Conservation (phyloP, 495 filamentous ascomycete genomes). For the Aspergillus egyptiacus region DNA sequence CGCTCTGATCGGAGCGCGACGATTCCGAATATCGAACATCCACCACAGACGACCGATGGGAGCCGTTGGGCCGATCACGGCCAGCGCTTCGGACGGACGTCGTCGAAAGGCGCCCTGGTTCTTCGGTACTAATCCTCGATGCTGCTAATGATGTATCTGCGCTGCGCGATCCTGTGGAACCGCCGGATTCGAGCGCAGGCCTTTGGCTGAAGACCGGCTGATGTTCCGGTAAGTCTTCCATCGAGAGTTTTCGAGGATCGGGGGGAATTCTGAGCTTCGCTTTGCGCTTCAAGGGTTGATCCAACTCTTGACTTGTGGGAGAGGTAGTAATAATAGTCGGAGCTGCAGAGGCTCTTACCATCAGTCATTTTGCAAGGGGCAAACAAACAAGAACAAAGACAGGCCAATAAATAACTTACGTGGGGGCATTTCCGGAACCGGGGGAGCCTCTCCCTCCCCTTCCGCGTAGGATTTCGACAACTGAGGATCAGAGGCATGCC, state of each 20-base stretch:
- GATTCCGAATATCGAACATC: conserved; percentile 80
- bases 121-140: conserved; percentile 59
- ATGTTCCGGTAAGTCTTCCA: conserved; percentile 27
- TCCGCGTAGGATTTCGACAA: conserved; percentile 76
- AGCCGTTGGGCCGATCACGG: conserved; percentile 61
- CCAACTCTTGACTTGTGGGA: conserved; percentile 63
- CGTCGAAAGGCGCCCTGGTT: conserved; percentile 55
- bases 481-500: conserved; percentile 92
- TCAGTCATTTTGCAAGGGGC: neutral
- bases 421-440: conserved; percentile 66
- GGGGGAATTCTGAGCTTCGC: conserved; percentile 30
- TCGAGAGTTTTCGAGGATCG: conserved; percentile 28
- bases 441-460: conserved; percentile 56
- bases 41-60: conserved; percentile 59
- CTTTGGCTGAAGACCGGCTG: conserved; percentile 14
- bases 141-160: conserved; percentile 38
- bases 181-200: conserved; percentile 22
- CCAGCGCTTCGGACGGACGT: conserved; percentile 45
- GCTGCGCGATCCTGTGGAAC: conserved; percentile 31
- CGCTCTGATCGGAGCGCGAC: conserved; percentile 82
- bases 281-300: conserved; percentile 48
- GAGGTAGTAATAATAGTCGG: conserved; percentile 92
- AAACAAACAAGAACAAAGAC: neutral
- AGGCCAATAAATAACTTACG: conserved; percentile 45
- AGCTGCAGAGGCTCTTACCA: conserved; percentile 39